phyloP scores from a whole-genome alignment of 2,329 filamentous ascomycete genomes.

The Penicillium sp. region DNA sequence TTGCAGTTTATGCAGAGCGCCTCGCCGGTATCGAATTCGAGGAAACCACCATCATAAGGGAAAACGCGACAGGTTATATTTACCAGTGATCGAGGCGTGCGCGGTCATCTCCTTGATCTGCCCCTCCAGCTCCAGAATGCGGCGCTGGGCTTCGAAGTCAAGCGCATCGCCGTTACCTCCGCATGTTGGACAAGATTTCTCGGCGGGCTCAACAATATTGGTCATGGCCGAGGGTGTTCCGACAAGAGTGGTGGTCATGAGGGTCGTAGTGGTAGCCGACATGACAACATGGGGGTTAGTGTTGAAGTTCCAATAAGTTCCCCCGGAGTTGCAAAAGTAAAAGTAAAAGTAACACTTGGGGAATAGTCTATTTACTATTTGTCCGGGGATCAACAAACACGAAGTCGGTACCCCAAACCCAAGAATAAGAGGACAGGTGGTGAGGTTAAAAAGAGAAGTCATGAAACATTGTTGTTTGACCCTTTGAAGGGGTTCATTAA shows the following conservation, averaged over 20 bases:
- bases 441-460: neutral
- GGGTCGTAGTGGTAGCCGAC: constrained; percentile 29
- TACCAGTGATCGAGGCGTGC: constrained; percentile 59
- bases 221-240: constrained; percentile 35
- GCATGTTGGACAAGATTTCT: constrained; percentile 44
- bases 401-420: no score
- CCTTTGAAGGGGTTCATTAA: constrained; percentile 23
- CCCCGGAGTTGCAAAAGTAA: no score
- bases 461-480: constrained; percentile 13
- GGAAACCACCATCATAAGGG: neutral
- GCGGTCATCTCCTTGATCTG: constrained; percentile 58
- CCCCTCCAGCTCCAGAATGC: constrained; percentile 58
- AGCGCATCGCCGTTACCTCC: constrained; percentile 37
- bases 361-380: no score
- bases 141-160: constrained; percentile 41
- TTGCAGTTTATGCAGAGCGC: neutral
- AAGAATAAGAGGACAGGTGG: neutral
- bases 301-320: no score
- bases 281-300: constrained; percentile 30
- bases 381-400: no score
- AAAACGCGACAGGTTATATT: constrained; percentile 18
- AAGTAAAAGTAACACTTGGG: no score
- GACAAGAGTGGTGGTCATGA: constrained; percentile 37
- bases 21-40: neutral
- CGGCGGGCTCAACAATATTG: constrained; percentile 23